Conservation (phyloP, 495 filamentous ascomycete species). For the Bathelium albidoporum region DNA sequence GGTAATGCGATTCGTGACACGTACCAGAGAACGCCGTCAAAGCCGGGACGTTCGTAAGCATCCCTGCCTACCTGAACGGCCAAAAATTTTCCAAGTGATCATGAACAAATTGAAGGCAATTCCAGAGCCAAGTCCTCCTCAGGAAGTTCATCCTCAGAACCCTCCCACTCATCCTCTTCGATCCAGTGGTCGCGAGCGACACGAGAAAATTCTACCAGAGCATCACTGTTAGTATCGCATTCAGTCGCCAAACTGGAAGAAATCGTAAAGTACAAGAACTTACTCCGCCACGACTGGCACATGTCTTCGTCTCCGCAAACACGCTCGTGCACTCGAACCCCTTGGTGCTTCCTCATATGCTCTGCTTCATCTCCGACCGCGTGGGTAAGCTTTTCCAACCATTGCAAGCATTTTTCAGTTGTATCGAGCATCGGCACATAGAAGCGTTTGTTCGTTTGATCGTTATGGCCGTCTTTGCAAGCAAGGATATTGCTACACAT, state of each 20-base stretch:
- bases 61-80: too few relatives aligned
- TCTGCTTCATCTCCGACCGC: background rate
- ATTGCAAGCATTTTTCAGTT: background rate
- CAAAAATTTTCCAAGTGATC: too few relatives aligned
- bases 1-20: too few relatives aligned
- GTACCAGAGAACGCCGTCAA: too few relatives aligned
- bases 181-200: background rate
- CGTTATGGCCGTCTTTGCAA: background rate
- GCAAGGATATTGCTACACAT: background rate
- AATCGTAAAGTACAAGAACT: background rate
- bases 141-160: background rate
- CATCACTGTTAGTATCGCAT: background rate
- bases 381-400: background rate
- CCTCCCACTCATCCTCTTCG: background rate
- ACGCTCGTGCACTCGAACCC: background rate
- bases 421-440: background rate
- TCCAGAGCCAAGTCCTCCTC: constrained; percentile 1
- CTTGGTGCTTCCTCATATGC: background rate
- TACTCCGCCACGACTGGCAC: background rate
- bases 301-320: background rate
- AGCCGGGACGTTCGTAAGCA: too few relatives aligned
- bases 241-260: background rate
- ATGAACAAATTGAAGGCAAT: too few relatives aligned
- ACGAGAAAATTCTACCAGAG: background rate
- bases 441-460: background rate